phyloP scores from a whole-genome alignment of 345 rosid genomes.

The Luvunga scandens region DNA sequence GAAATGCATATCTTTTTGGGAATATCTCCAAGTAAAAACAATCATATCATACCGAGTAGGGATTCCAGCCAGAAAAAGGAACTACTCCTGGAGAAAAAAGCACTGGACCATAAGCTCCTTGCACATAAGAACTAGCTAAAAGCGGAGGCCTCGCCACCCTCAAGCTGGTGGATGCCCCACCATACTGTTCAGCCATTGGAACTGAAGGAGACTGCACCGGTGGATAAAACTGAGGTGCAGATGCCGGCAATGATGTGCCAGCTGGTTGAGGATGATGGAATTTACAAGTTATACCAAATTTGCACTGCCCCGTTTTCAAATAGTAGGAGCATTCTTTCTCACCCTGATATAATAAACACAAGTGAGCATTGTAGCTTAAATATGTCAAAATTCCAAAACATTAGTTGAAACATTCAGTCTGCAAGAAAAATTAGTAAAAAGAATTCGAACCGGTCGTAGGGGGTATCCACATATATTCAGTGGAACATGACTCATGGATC shows the following conservation, averaged over 20 bases:
- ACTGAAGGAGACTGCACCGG: slow-evolving; percentile 71
- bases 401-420: not conserved
- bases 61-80: slow-evolving; percentile 78
- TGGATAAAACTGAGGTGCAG: slow-evolving; percentile 75
- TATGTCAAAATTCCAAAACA: not conserved
- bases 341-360: slow-evolving; percentile 53
- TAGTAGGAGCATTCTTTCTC: slow-evolving; percentile 92
- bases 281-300: slow-evolving; percentile 88
- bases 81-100: slow-evolving; percentile 70
- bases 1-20: slow-evolving; percentile 6
- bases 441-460: slow-evolving; percentile 58
- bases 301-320: slow-evolving; percentile 93
- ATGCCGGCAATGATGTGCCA: slow-evolving; percentile 48
- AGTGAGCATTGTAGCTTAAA: slow-evolving; percentile 9
- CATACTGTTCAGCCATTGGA: slow-evolving; percentile 68
- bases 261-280: slow-evolving; percentile 92
- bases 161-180: slow-evolving; percentile 49
- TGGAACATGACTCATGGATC: slow-evolving; percentile 58
- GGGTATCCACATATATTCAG: slow-evolving; percentile 78
- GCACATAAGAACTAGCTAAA: slow-evolving; percentile 70
- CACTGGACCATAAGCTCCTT: slow-evolving; percentile 77
- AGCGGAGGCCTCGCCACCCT: slow-evolving; percentile 73
- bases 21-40: slow-evolving; percentile 10
- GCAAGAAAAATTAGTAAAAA: not conserved
- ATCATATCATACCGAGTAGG: slow-evolving; percentile 61